Base-by-base conservation (phyloP, 176 grass and related monocot species). In the Oryza punctata region DNA sequence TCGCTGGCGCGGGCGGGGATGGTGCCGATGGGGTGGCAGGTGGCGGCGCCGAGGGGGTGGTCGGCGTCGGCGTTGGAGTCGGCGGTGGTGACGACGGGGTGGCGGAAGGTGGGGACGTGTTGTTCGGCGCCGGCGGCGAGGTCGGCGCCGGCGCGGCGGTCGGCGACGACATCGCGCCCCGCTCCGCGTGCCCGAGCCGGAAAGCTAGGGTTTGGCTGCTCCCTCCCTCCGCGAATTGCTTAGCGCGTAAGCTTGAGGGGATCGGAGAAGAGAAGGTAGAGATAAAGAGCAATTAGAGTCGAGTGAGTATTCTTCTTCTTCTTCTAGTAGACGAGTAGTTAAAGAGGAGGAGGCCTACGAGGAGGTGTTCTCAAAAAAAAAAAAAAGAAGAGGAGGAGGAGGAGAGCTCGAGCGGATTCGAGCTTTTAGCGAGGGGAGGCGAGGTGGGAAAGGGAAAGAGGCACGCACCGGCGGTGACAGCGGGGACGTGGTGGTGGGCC, bases 131-230 rank as follows among this genome's bases (percentile, higher is more conserved):
- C 25, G 84, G 18, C 3, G 68, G 79, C 69, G 73, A 37, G 2
- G 83, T 84, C 24, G 89, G 85, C 15, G 89, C 85, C 76, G 90
- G 90, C 72, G 90, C 78, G 37, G 78, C 65, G 27, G 84, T 82
- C 47, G 88, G 84, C 79, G 88, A 86, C 74, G 88, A 90, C 88
- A 90, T 86, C 54, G 66, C 72, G 32, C 50, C 40, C 50, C 40
- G 40, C 24, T 35, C 16, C 24, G 37, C 18, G 32, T 32, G 32
- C 32, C 32, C 32, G 32, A 32, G 32, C 4, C 4, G 32, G 32
- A 4, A 4, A 33, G 32, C 32, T 33, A 71, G 29, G 37, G 37
- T 7, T 38, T 7, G 37, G 6, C 1, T 38, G 37, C 37, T 38
- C 8, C 25, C 2, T 33, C 32, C 32, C 32, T 33, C 32, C 2